phyloP scores from a whole-genome alignment of 345 rosid genomes.

The Arabis hirsuta region DNA sequence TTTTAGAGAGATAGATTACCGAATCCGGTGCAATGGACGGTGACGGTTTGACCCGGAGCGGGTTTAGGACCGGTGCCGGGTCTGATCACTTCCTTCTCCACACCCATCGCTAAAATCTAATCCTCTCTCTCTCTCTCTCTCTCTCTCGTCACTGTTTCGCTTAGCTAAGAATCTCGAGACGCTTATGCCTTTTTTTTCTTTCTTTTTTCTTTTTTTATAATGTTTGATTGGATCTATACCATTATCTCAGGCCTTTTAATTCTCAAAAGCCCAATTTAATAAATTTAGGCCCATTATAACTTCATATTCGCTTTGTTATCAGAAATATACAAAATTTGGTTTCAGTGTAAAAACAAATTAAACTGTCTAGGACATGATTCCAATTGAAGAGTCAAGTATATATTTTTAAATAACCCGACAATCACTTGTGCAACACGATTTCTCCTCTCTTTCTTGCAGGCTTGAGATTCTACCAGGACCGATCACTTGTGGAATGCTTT shows the following conservation, averaged over 20 bases:
- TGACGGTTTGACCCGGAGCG: constrained; percentile 62
- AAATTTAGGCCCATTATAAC: constrained; percentile 2
- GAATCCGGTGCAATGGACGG: constrained; percentile 76
- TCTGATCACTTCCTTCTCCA: constrained; percentile 62
- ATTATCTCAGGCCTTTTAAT: not conserved
- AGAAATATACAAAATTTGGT: no score
- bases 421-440: no score
- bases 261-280: not conserved
- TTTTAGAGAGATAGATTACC: constrained; percentile 45
- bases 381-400: no score
- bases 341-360: no score
- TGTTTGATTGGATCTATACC: not conserved
- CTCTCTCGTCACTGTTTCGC: not conserved
- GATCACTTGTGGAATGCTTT: no score
- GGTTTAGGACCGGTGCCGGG: constrained; percentile 67
- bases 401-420: no score
- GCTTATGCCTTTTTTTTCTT: no score
- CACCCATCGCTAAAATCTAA: constrained; percentile 48
- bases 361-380: no score
- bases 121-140: constrained; percentile 1
- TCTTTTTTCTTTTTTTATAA: not conserved
- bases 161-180: constrained; percentile 23
- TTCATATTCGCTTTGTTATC: no score
- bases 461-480: no score
- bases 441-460: no score